These are phyloP conservation scores for Penicillium sp. DNA, from an alignment of 2,329 filamentous ascomycete species.

Conservation along the genomic window DNA sequence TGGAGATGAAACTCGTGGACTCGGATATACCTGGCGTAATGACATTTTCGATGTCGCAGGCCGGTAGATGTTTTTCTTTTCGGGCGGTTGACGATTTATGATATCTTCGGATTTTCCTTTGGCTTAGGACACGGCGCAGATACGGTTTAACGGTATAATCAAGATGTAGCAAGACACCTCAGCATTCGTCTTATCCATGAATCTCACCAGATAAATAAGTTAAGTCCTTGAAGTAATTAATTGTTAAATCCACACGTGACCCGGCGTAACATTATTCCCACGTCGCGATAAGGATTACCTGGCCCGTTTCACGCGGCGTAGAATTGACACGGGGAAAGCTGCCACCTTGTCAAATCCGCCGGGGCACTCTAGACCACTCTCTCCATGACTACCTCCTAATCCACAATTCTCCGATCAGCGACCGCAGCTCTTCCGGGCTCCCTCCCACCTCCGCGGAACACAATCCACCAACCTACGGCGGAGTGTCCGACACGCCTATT, in stretches of 20 bases:
- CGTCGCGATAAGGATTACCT: conserved; percentile 17
- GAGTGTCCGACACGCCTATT: too few relatives aligned
- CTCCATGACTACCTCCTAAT: not conserved
- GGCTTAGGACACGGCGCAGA: not conserved
- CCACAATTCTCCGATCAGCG: not conserved
- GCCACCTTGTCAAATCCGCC: too few relatives aligned
- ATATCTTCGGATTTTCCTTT: not conserved
- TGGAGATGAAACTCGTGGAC: conserved; percentile 53
- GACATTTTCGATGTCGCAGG: conserved; percentile 61
- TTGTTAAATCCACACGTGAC: conserved; percentile 24
- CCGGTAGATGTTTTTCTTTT: conserved; percentile 1
- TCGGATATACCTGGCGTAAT: conserved; percentile 64
- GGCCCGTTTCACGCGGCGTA: conserved; percentile 12
- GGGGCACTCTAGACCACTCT: too few relatives aligned
- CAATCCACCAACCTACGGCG: too few relatives aligned
- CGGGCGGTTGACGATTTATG: conserved; percentile 2
- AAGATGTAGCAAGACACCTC: not conserved
- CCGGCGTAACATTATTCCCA: conserved; percentile 19
- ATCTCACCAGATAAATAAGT: not conserved
- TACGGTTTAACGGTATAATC: too few relatives aligned
- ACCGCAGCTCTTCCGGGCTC: too few relatives aligned
- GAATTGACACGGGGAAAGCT: too few relatives aligned
- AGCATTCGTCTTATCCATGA: too few relatives aligned
- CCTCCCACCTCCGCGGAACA: too few relatives aligned
- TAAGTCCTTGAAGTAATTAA: not conserved